Conservation (phyloP, 31 red algal genomes). For the Asparagopsis taxiformis region DNA sequence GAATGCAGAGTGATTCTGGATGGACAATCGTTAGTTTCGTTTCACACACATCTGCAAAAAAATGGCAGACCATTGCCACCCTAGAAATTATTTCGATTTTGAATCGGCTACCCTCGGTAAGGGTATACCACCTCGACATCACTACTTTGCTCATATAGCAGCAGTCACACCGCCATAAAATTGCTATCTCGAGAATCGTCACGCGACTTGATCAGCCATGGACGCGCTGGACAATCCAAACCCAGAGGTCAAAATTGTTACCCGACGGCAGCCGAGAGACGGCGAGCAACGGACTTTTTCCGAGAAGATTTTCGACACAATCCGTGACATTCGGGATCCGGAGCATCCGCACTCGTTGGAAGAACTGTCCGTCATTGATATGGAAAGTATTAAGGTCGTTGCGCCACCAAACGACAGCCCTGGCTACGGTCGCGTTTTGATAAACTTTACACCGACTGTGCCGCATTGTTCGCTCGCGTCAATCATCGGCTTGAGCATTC, state of each 20-base stretch:
- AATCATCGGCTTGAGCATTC: constrained; percentile 88
- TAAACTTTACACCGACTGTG: constrained; percentile 90
- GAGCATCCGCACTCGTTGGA: constrained; percentile 96
- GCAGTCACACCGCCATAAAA: no score
- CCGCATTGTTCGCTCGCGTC: constrained; percentile 93
- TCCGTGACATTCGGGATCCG: constrained; percentile 98
- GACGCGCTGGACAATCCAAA: constrained; percentile 43
- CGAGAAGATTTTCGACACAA: constrained; percentile 61
- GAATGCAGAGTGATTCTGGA: no score
- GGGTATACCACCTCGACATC: no score
- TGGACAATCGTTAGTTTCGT: no score
- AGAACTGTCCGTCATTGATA: constrained; percentile 83
- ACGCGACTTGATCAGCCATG: neutral
- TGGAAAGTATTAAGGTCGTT: constrained; percentile 45
- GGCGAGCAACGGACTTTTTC: constrained; percentile 11
- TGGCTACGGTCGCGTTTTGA: constrained; percentile 54
- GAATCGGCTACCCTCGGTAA: no score
- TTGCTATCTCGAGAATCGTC: neutral
- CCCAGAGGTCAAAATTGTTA: constrained; percentile 39
- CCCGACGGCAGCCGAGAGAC: neutral
- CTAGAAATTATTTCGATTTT: no score
- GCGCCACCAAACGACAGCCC: constrained; percentile 35
- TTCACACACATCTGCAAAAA: no score
- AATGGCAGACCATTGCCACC: no score
- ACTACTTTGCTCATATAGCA: no score